phyloP scores from a whole-genome alignment of 495 filamentous ascomycete species.

The Choiromyces venosus region DNA sequence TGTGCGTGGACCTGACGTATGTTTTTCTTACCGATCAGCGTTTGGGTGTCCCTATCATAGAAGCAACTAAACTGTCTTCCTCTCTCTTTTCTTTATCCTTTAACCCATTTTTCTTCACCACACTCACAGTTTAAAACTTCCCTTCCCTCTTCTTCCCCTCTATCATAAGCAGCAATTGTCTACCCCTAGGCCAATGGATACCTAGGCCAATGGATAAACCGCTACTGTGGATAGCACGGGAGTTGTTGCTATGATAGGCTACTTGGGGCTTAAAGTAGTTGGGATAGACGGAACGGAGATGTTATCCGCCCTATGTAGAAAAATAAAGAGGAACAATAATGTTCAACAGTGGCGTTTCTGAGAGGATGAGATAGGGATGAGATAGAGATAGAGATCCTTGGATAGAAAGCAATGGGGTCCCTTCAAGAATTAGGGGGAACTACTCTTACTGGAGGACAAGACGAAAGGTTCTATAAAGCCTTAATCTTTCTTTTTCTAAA shows the following conservation, averaged over 20 bases:
- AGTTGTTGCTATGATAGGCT: background rate
- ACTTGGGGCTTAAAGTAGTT: background rate
- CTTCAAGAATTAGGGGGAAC: background rate
- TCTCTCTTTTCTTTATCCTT: background rate
- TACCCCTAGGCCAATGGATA: background rate
- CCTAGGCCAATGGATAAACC: background rate
- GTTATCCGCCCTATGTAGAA: background rate
- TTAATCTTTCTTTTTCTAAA: background rate
- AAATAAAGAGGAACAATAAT: background rate
- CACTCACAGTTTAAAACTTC: background rate
- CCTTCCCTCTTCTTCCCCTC: background rate
- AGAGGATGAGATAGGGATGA: background rate
- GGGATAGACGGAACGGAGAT: background rate
- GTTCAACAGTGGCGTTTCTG: background rate
- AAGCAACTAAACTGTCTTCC: background rate
- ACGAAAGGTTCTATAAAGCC: background rate
- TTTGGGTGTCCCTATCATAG: background rate
- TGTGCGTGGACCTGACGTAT: background rate
- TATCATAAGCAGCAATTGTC: background rate
- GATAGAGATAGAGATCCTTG: background rate
- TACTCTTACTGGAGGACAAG: background rate
- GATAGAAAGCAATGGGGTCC: background rate
- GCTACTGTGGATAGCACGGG: background rate
- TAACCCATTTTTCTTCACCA: background rate
- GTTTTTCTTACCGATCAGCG: constrained; percentile 2